Base-by-base conservation (phyloP, 352 stramenopile species). In the Pythium brachiatum region DNA sequence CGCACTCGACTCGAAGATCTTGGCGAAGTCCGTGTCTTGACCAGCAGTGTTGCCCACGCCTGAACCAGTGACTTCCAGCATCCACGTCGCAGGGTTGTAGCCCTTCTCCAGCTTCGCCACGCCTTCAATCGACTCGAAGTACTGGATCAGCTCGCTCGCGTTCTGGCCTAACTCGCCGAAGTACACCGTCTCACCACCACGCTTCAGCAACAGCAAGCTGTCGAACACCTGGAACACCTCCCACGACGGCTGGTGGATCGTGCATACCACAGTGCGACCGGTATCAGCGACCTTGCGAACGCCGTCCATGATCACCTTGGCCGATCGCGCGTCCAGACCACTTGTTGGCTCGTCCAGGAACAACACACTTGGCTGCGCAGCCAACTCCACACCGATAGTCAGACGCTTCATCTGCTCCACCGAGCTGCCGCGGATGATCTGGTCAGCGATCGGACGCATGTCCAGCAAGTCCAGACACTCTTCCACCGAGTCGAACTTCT, bases 301-400 rank as follows among this genome's bases (percentile, higher is more conserved):
- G n/a, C n/a, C n/a, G n/a, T n/a, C n/a, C n/a, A n/a, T n/a, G n/a
- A n/a, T n/a, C n/a, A n/a, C n/a, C n/a, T n/a, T n/a, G n/a, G n/a
- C n/a, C n/a, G n/a, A n/a, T n/a, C n/a, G n/a, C n/a, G n/a, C n/a
- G n/a, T n/a, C 92, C 1, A 98, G 69, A 21, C 90, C 90, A 46
- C 70, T 88, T 20, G 84, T 97, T 1, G 87, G 87, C 16, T 87
- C 76, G 36, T 90, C 79, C 23, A 88, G 47, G 66, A 97, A 95
- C 0, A 97, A 47, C 31, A 97, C 67, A 31, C 73, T 79, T 27
- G 89, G 81, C n/a, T 88, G 84, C 5, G 81, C 84, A 0, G 94
- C 87, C 27, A 98, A 66, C 38, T 86, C 76, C 3, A 86, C 74
- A 38, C 74, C 76, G 38, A 86, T 86, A 44, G 76, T 81, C 46